phyloP scores from a whole-genome alignment of 140 eudicot genomes.

The Stevia rebaudiana region DNA sequence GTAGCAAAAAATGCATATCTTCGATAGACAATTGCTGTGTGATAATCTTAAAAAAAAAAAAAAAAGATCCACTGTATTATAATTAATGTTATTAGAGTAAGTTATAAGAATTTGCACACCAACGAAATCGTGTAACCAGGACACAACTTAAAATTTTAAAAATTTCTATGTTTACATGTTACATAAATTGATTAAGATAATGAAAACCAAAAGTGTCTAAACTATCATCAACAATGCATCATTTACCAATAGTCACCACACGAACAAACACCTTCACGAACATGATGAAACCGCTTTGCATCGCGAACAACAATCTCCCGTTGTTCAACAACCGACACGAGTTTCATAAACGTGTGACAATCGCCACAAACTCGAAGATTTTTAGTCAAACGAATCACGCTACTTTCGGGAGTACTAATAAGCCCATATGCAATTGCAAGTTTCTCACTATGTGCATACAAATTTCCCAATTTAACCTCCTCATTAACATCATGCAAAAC shows the following conservation, averaged over 20 bases:
- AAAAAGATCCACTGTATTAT: no score
- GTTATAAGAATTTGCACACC: no score
- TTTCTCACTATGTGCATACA: conserved; percentile 57
- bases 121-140: no score
- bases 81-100: no score
- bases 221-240: neutral
- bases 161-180: no score
- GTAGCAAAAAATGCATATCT: no score
- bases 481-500: conserved; percentile 61
- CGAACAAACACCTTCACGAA: conserved; percentile 58
- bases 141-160: no score
- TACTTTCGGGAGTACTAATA: conserved; percentile 40
- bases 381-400: conserved; percentile 46
- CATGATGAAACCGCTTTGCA: conserved; percentile 73
- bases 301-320: conserved; percentile 56
- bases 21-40: no score
- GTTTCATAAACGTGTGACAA: conserved; percentile 58
- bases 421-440: conserved; percentile 70
- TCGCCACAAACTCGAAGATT: conserved; percentile 74
- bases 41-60: no score
- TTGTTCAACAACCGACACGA: conserved; percentile 39
- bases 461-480: conserved; percentile 45
- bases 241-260: conserved; percentile 72
- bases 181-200: no score
- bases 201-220: no score